Conservation (phyloP, 495 filamentous ascomycete species). For the Aspergillus bridgeri region DNA sequence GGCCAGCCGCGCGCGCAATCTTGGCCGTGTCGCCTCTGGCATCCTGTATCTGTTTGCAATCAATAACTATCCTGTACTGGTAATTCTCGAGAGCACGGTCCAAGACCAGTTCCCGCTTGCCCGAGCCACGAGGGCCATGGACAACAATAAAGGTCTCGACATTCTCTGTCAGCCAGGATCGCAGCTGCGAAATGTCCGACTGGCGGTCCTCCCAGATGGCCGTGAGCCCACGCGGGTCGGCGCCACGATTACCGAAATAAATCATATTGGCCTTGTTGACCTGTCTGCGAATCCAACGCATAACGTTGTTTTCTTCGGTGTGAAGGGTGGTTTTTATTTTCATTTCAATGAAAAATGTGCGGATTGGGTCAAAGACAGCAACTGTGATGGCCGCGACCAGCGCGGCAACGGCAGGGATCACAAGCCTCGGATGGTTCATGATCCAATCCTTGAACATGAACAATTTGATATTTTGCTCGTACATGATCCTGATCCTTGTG, state of each 20-base stretch:
- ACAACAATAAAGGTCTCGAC: constrained; percentile 91
- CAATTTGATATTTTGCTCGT: constrained; percentile 69
- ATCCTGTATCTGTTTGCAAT: constrained; percentile 92
- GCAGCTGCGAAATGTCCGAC: constrained; percentile 72
- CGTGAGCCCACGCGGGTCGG: constrained; percentile 66
- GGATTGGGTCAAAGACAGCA: constrained; percentile 87
- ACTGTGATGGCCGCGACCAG: constrained; percentile 80
- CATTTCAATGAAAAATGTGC: constrained; percentile 85
- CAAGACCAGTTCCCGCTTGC: constrained; percentile 82
- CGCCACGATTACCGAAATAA: constrained; percentile 48
- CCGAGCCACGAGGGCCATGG: constrained; percentile 86
- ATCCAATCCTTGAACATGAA: constrained; percentile 87
- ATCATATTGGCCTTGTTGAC: constrained; percentile 66
- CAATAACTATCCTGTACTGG: constrained; percentile 78
- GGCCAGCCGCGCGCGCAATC: constrained; percentile 72
- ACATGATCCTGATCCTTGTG: constrained; percentile 73
- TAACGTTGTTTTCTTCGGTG: constrained; percentile 63
- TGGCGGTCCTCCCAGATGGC: constrained; percentile 89
- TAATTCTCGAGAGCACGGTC: constrained; percentile 77
- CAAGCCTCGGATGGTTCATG: constrained; percentile 80
- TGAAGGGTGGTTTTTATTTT: constrained; percentile 79
- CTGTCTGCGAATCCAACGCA: constrained; percentile 77
- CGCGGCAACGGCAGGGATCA: constrained; percentile 78
- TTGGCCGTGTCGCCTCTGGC: constrained; percentile 86
- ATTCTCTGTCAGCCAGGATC: constrained; percentile 82